Conservation (phyloP, 345 rosid genomes). For the Eucalyptus sp. region DNA sequence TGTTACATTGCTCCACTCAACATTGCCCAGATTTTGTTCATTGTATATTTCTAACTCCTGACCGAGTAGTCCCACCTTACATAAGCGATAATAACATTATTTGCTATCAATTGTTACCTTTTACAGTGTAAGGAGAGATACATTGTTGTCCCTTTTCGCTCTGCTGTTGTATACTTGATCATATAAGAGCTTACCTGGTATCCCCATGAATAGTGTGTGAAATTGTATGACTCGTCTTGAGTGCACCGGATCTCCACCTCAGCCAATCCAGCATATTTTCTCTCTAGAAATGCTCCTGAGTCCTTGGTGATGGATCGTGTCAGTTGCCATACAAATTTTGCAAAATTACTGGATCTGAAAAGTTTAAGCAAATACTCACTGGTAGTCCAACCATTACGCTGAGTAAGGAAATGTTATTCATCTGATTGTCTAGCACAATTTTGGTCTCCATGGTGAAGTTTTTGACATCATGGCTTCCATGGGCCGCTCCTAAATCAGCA, state of each 20-base stretch:
- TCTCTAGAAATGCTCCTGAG: constrained; percentile 72
- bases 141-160: background rate
- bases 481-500: constrained; percentile 42
- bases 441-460: constrained; percentile 28
- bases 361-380: constrained; percentile 13
- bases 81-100: background rate
- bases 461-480: constrained; percentile 48
- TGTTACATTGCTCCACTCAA: constrained; percentile 34
- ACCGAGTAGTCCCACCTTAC: constrained; percentile 62
- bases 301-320: constrained; percentile 25
- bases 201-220: constrained; percentile 52
- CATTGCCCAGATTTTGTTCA: constrained; percentile 14
- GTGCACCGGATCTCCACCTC: constrained; percentile 27
- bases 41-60: constrained; percentile 38
- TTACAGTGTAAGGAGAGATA: too few relatives aligned
- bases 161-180: background rate
- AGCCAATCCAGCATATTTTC: constrained; percentile 31
- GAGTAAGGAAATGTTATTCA: constrained; percentile 60
- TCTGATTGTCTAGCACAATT: constrained; percentile 25
- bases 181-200: constrained; percentile 38
- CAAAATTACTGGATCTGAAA: background rate
- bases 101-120: background rate
- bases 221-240: constrained; percentile 11
- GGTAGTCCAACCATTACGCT: constrained; percentile 89
- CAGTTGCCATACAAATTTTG: background rate